Evolutionary conservation across 192 early-diverging fungal genomes (phyloP), one percentile per base, ranked within the genome.

Genomic region (Coemansia sp.): DNA sequence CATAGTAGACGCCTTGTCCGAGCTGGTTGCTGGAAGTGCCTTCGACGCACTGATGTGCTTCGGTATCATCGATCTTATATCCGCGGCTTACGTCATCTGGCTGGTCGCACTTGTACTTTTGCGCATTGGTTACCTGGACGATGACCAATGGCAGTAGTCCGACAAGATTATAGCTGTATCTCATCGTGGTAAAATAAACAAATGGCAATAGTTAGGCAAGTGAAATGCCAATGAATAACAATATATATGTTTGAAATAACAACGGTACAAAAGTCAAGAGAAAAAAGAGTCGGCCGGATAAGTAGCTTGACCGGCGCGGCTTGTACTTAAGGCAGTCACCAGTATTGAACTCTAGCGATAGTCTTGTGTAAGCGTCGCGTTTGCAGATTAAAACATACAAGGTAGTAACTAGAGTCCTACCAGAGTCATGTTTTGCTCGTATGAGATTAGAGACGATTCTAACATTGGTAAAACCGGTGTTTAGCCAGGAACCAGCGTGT

Each of bases 1-100:
- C 63, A n/a, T 55, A 65, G 55, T 65, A 65, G 19, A 65, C 30
- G 41, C 55, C 63, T 42, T 65, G 55, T 22, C 55, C 63, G n/a
- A 65, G 42, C 33, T 65, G 63, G 49, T 58, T 53, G 48, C 63
- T 53, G 33, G 56, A 58, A 0, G 50, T 65, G 15, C 55, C 56
- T 13, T 53, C 63, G 22, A 58, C 40, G 50, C 63, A 65, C 2
- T 56, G 41, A 22, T 53, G 63, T 34, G 48, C 50, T 33, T 45
- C 50, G 27, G n/a, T 39, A 23, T 42, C 50, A 51, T 60, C 48
- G 8, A 55, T 40, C 43, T 30, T 60, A 55, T 63, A 54, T 18
- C 67, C 67, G 23, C 51, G 53, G 15, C 43, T 46, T 25, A 44
- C 40, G 41, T 57, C 56, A 39, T 59, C 57, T 15, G 67, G 19